phyloP scores from a whole-genome alignment of 768 basidiomycete genomes.

The Brasilioporus rufonigricans region DNA sequence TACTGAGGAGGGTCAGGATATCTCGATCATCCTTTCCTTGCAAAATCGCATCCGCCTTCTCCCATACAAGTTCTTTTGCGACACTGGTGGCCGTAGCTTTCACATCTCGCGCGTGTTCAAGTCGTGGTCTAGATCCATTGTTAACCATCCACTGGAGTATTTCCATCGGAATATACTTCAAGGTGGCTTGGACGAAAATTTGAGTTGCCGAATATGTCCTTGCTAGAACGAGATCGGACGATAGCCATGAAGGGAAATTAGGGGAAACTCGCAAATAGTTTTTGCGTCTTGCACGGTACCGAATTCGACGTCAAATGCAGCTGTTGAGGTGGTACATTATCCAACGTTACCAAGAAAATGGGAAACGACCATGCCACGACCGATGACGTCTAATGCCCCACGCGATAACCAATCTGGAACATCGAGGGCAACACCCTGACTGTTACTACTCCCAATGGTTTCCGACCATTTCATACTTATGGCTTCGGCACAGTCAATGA shows the following conservation, averaged over 20 bases:
- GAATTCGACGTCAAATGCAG: constrained; percentile 43
- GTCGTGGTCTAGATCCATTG: neutral
- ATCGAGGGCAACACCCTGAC: constrained; percentile 14
- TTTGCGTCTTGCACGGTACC: neutral
- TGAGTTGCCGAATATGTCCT: constrained; percentile 10
- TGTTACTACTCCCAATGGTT: neutral
- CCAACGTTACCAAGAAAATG: too few relatives aligned
- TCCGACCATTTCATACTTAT: constrained; percentile 21
- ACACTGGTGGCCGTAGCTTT: neutral
- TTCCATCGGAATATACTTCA: constrained; percentile 1
- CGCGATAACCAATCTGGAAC: constrained; percentile 33
- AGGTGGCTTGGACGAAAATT: constrained; percentile 8
- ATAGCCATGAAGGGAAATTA: too few relatives aligned
- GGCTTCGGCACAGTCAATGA: constrained; percentile 34
- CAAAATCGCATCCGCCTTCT: constrained; percentile 7
- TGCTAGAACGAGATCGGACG: neutral
- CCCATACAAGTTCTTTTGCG: constrained; percentile 4
- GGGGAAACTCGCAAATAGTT: constrained; percentile 5
- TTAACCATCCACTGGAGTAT: neutral
- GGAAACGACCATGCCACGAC: constrained; percentile 35
- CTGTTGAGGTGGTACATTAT: constrained; percentile 16
- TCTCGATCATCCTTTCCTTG: constrained; percentile 11
- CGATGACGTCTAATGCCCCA: constrained; percentile 47
- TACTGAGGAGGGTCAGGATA: constrained; percentile 37
- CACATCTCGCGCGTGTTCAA: neutral